Percentiles rank a stretch among this genome's conserved stretches.
phyloP scores from a whole-genome alignment of 2,329 filamentous ascomycete species.

The Cytospora chrysosperma region DNA sequence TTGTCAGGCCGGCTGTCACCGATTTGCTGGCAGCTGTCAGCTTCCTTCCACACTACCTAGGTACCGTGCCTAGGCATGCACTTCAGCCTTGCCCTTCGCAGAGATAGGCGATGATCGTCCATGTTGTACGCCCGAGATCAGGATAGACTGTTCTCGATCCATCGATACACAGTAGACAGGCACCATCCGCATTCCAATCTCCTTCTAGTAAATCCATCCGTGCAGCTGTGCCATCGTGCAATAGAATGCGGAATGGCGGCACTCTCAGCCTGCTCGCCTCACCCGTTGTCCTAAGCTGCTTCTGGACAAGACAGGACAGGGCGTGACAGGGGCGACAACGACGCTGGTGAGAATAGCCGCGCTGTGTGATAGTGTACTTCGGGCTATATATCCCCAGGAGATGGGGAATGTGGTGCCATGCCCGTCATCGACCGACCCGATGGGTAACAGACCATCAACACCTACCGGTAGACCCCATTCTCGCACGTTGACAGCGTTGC shows the following conservation, averaged over 20 bases:
- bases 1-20: constrained; percentile 8
- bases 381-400: background rate
- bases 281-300: constrained; percentile 16
- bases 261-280: constrained; percentile 4
- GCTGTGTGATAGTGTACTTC: background rate
- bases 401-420: background rate
- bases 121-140: constrained; percentile 13
- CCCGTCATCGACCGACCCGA: background rate
- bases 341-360: background rate
- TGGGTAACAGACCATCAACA: background rate
- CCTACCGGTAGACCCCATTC: background rate
- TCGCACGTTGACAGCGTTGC: background rate
- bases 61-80: background rate
- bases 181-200: constrained; percentile 14
- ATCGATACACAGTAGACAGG: background rate
- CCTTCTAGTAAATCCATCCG: background rate
- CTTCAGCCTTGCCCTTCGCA: constrained; percentile 17
- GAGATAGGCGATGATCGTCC: constrained; percentile 15
- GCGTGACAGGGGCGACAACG: background rate
- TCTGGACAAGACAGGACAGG: constrained; percentile 2
- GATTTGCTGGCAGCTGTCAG: constrained; percentile 19
- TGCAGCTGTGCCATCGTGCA: no score
- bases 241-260: constrained; percentile 24
- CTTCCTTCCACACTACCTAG: constrained; percentile 3
- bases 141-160: constrained; percentile 14